phyloP scores from a whole-genome alignment of 2,329 filamentous ascomycete genomes.

The Xylariales sp. region DNA sequence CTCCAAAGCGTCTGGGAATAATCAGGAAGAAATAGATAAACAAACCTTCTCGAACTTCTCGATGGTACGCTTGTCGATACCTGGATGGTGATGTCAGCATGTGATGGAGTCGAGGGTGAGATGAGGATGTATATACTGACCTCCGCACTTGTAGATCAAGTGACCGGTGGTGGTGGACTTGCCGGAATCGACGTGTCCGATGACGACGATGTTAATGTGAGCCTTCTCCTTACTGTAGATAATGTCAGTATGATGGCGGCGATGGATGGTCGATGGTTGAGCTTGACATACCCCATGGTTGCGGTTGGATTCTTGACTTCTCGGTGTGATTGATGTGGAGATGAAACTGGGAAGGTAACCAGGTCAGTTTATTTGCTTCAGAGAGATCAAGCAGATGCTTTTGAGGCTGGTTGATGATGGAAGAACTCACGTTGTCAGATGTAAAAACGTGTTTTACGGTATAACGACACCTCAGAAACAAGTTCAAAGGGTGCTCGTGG shows the following conservation, averaged over 20 bases:
- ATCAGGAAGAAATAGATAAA: no score
- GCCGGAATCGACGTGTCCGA: slow-evolving; percentile 94
- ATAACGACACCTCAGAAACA: no score
- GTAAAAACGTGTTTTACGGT: no score
- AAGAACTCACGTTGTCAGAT: no score
- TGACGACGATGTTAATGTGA: slow-evolving; percentile 87
- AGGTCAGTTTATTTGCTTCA: no score
- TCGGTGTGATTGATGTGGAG: slow-evolving; percentile 2
- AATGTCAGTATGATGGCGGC: slow-evolving; percentile 7
- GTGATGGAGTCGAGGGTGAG: background rate
- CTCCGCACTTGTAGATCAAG: slow-evolving; percentile 99
- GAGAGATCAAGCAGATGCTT: no score
- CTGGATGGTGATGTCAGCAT: background rate
- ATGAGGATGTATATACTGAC: slow-evolving; percentile 26
- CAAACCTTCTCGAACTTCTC: slow-evolving; percentile 99
- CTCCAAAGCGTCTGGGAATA: no score
- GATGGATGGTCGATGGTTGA: slow-evolving; percentile 2
- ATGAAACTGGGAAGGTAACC: slow-evolving; percentile 6
- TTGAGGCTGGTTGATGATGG: no score
- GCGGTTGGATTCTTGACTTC: slow-evolving; percentile 13
- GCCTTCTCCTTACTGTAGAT: slow-evolving; percentile 79
- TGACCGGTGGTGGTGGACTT: slow-evolving; percentile 80
- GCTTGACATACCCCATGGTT: slow-evolving; percentile 31
- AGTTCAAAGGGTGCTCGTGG: no score
- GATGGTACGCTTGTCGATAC: slow-evolving; percentile 99